Percentiles rank a stretch among this genome's conserved stretches.
Evolutionary conservation across 345 rosid species (phyloP).

Genomic region (Aurinia saxatilis): DNA sequence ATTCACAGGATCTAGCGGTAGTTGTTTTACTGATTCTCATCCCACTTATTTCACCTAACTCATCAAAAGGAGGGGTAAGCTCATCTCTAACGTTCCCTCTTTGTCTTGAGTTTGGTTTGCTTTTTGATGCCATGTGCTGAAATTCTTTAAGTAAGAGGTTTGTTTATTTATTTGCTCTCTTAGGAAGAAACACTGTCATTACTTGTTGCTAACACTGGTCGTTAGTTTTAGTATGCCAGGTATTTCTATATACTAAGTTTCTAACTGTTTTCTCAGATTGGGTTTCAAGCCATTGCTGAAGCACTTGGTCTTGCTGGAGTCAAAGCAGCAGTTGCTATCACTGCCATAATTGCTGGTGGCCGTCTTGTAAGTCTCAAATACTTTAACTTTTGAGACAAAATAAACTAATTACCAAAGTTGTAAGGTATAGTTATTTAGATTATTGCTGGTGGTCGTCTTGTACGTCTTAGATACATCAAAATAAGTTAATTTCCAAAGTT

Average conservation of each 20-base stretch:
- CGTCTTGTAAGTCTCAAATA: slow-evolving; percentile 62
- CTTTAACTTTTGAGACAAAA: not conserved
- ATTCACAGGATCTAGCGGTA: slow-evolving; percentile 91
- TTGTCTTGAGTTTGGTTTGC: slow-evolving; percentile 7
- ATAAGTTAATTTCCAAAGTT: slow-evolving; percentile 1
- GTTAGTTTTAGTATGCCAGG: not conserved
- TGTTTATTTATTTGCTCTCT: not conserved
- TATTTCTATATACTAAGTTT: slow-evolving; percentile 7
- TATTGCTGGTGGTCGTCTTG: slow-evolving; percentile 97
- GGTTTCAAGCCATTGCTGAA: slow-evolving; percentile 96
- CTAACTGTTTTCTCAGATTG: slow-evolving; percentile 55
- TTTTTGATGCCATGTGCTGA: not conserved
- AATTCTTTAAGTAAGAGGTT: slow-evolving; percentile 3
- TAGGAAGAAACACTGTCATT: not conserved
- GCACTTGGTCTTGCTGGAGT: slow-evolving; percentile 98
- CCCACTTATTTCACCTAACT: slow-evolving; percentile 96
- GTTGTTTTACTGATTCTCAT: slow-evolving; percentile 94
- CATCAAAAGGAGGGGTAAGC: slow-evolving; percentile 99
- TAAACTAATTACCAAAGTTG: slow-evolving; percentile 1
- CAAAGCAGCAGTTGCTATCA: slow-evolving; percentile 88
- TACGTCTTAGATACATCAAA: slow-evolving; percentile 31
- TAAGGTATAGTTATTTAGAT: slow-evolving; percentile 21
- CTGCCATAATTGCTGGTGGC: slow-evolving; percentile 97
- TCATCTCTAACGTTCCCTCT: slow-evolving; percentile 8
- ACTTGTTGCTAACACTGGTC: not conserved